Base-by-base conservation (phyloP, 208 protist genomes). In the Acanthamoeba culbertsoni region DNA sequence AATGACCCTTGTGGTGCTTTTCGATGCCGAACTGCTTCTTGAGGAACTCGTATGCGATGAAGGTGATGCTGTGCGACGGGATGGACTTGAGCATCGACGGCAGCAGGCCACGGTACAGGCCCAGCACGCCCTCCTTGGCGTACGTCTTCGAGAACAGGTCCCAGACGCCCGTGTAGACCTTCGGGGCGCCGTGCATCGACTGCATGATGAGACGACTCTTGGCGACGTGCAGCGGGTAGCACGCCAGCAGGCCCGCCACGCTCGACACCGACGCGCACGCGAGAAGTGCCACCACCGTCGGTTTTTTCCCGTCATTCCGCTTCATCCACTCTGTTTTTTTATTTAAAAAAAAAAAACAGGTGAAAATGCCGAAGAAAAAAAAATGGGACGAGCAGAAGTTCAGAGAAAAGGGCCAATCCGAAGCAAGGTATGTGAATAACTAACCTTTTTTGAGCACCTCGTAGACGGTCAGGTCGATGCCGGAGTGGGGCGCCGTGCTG, bases 181-280 rank as follows among this genome's bases (percentile, higher is more conserved):
- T 57, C n/a, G 55, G 37, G 31, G 77, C 91, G 63, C 45, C 92
- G 23, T 45, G 10, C 14, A 92, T 91, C n/a, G 89, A 90, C 79
- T 93, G 65, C 68, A 94, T 95, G 31, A 94, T 90, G 20, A 95
- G 31, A 33, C 94, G n/a, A 4, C 75, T 59, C 63, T 94, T 95
- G 46, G 93, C 90, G 0, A 95, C 94, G 65, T 95, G 94, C 31
- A 95, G 65, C 51, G 94, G 94, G 43, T 95, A 94, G 12, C 71
- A 79, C 23, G 82, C 79, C 0, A 94, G n/a, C 43, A 90, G 77
- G 45, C 91, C 90, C 31, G 46, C 55, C 28, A 93, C 77, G 6
- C 26, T 68, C 6, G 91, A 92, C 2, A 68, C 45, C 18, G 94
- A 94, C 23, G 94, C 94, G 57, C 91, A 93, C 6, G 6, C 23